phyloP scores from a whole-genome alignment of 1,284 basidiomycete genomes.

The Kwoniella shivajii region DNA sequence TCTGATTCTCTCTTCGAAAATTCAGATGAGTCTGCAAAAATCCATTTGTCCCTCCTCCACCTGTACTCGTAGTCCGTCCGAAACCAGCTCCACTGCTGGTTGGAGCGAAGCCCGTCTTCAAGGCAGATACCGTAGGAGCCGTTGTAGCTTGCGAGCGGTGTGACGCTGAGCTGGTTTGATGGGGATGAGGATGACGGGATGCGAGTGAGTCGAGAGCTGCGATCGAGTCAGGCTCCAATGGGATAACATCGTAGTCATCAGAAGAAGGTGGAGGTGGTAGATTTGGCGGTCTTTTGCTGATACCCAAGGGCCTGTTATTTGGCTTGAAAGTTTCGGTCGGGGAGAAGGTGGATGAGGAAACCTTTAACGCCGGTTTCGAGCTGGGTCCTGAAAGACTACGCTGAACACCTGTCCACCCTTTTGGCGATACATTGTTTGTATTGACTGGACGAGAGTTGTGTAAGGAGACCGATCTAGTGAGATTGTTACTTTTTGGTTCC shows the following conservation, averaged over 20 bases:
- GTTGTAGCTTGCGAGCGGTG: background rate
- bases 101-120: slow-evolving; percentile 16
- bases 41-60: slow-evolving; percentile 7
- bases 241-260: slow-evolving; percentile 19
- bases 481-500: background rate
- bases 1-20: slow-evolving; percentile 42
- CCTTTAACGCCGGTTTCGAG: background rate
- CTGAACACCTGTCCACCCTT: slow-evolving; percentile 26
- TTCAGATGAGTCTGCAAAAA: slow-evolving; percentile 50
- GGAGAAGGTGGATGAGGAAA: no score
- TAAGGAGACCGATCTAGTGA: slow-evolving; percentile 13
- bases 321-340: background rate
- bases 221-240: slow-evolving; percentile 17
- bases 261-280: slow-evolving; percentile 18
- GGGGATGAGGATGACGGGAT: background rate
- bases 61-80: background rate
- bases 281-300: background rate
- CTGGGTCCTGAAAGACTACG: slow-evolving; percentile 15
- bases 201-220: slow-evolving; percentile 18
- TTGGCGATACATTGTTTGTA: background rate
- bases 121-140: slow-evolving; percentile 14
- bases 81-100: slow-evolving; percentile 12
- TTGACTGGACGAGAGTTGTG: background rate
- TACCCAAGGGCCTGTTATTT: background rate
- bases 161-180: background rate